These are phyloP conservation scores for Danielia reshetovae DNA, from an alignment of 805 yeast species.

Conservation along the genomic window DNA sequence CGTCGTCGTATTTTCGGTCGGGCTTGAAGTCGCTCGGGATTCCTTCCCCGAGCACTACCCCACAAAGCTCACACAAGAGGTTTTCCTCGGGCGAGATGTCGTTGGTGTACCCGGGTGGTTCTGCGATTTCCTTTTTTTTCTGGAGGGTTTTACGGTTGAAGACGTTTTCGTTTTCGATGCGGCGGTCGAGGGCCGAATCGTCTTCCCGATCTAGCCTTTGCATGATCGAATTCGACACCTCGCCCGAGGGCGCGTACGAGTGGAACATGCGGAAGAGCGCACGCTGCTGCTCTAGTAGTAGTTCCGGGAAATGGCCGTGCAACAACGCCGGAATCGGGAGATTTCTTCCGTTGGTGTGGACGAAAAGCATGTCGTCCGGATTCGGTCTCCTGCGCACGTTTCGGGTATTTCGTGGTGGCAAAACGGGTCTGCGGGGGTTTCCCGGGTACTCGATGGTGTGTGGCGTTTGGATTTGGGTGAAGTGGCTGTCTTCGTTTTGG, in stretches of 20 bases:
- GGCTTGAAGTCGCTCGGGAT: slow-evolving; percentile 51
- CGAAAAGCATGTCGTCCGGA: slow-evolving; percentile 1
- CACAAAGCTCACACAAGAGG: slow-evolving; percentile 60
- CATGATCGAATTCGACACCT: slow-evolving; percentile 27
- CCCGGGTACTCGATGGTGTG: too few relatives aligned
- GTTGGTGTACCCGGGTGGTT: slow-evolving; percentile 27
- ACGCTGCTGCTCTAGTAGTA: slow-evolving; percentile 7
- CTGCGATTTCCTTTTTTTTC: slow-evolving; percentile 27
- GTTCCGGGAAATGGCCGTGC: slow-evolving; percentile 4
- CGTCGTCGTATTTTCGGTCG: slow-evolving; percentile 25
- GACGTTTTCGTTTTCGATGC: slow-evolving; percentile 27
- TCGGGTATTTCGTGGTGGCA: slow-evolving; percentile 3
- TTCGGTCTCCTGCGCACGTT: slow-evolving; percentile 9
- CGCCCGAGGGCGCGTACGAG: slow-evolving; percentile 5
- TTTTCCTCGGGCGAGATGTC: slow-evolving; percentile 18
- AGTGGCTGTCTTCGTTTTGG: too few relatives aligned
- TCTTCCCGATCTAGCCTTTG: slow-evolving; percentile 38
- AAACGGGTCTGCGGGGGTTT: too few relatives aligned
- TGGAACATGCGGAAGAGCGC: slow-evolving; percentile 4
- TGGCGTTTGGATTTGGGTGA: too few relatives aligned
- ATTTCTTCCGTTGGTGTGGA: background rate
- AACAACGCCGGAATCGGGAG: background rate
- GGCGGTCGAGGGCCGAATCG: slow-evolving; percentile 31
- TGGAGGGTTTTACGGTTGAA: slow-evolving; percentile 27
- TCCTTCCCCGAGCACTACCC: slow-evolving; percentile 68